Evolutionary conservation across 192 early-diverging fungal genomes (phyloP).

Genomic region (Spizellomyces punctatus): DNA sequence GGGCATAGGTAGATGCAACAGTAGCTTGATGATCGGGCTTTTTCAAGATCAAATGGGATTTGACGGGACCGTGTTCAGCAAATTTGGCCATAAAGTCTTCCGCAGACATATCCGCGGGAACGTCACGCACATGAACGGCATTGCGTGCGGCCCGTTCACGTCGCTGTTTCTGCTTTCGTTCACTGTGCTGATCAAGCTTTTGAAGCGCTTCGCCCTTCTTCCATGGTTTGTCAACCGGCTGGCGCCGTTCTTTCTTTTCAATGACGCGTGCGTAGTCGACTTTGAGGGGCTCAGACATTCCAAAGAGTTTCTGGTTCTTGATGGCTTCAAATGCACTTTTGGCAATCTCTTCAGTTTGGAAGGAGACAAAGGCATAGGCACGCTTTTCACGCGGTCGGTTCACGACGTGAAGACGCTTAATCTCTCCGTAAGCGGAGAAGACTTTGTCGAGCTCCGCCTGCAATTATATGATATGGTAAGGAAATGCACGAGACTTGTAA

Average conservation of each 20-base stretch:
- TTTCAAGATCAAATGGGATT: background rate
- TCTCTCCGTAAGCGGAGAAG: slow-evolving; percentile 36
- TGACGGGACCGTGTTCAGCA: slow-evolving; percentile 20
- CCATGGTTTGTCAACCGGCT: slow-evolving; percentile 16
- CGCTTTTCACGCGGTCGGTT: slow-evolving; percentile 44
- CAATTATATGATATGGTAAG: slow-evolving; percentile 10
- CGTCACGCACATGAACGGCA: slow-evolving; percentile 6
- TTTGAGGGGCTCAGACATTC: slow-evolving; percentile 43
- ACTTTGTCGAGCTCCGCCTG: slow-evolving; percentile 39
- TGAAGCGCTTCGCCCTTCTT: slow-evolving; percentile 33
- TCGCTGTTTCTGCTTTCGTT: slow-evolving; percentile 5
- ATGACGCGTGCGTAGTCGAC: slow-evolving; percentile 43
- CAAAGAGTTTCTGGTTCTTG: slow-evolving; percentile 35
- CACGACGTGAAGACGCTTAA: slow-evolving; percentile 47
- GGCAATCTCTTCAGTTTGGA: slow-evolving; percentile 29
- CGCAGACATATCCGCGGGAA: slow-evolving; percentile 4
- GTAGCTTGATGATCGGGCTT: background rate
- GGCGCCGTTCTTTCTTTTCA: slow-evolving; percentile 19
- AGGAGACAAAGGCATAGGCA: slow-evolving; percentile 48
- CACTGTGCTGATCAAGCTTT: slow-evolving; percentile 1
- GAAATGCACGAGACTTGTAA: slow-evolving; percentile 2
- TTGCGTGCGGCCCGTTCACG: slow-evolving; percentile 1
- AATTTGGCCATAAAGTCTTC: slow-evolving; percentile 16
- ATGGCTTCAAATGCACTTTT: slow-evolving; percentile 22
- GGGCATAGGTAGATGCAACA: background rate